Evolutionary conservation across 495 filamentous ascomycete genomes (phyloP).

Genomic region (Arthonia radiata): DNA sequence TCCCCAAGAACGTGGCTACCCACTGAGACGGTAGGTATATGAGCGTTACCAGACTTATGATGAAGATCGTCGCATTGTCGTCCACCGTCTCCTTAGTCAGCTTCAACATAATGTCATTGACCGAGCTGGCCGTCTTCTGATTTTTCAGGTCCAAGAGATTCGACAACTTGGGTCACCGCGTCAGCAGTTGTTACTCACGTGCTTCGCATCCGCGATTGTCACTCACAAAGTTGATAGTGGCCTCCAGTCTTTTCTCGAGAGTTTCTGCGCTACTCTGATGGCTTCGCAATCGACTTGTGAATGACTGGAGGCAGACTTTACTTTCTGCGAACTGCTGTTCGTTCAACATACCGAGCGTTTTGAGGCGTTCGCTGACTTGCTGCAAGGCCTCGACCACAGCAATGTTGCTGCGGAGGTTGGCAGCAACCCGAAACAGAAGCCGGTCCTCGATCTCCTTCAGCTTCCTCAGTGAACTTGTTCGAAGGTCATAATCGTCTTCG

Average conservation of each 20-base stretch:
- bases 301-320: constrained; percentile 1
- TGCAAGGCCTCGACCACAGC: no score
- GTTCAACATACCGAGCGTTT: no score
- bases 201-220: no score
- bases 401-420: no score
- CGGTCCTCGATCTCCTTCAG: no score
- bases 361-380: no score
- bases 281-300: constrained; percentile 1
- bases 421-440: no score
- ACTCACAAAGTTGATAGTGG: constrained; percentile 4
- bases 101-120: constrained; percentile 2
- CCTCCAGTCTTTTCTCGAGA: constrained; percentile 1
- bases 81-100: constrained; percentile 4
- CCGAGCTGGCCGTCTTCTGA: constrained; percentile 1
- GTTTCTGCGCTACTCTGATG: constrained; percentile 3
- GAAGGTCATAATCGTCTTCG: no score
- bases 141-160: constrained; percentile 4
- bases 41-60: constrained; percentile 4
- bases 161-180: constrained; percentile 3
- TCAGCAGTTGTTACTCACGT: background rate
- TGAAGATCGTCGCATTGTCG: constrained; percentile 4
- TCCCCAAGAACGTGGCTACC: constrained; percentile 5
- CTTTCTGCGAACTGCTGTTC: no score
- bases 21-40: constrained; percentile 6
- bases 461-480: no score